Conservation (phyloP, 495 filamentous ascomycete species). For the Aspergillus heteromorphus region DNA sequence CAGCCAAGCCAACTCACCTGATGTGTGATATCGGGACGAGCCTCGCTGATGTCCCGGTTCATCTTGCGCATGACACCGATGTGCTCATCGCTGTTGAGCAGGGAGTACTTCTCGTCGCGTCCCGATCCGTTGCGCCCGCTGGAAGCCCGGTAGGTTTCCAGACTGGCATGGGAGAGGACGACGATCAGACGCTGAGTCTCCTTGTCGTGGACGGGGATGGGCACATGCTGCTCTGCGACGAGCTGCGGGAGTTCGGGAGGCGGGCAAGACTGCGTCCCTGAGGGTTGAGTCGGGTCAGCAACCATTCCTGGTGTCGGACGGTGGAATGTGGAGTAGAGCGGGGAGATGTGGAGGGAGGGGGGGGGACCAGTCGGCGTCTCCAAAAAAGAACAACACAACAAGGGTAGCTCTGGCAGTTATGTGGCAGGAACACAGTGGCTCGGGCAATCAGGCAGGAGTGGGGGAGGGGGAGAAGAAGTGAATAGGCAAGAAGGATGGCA, state of each 20-base stretch:
- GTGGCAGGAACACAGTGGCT: background rate
- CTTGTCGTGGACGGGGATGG: conserved; percentile 81
- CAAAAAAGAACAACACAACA: background rate
- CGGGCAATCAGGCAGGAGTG: background rate
- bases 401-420: background rate
- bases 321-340: background rate
- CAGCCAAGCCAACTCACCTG: conserved; percentile 59
- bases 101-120: conserved; percentile 87
- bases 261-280: conserved; percentile 88
- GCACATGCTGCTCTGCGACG: conserved; percentile 83
- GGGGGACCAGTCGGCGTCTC: background rate
- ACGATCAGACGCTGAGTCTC: conserved; percentile 88
- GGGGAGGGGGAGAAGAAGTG: background rate
- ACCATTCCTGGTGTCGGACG: conserved; percentile 5
- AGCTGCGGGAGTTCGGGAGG: conserved; percentile 85
- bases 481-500: background rate
- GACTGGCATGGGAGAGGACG: conserved; percentile 91
- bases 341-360: background rate
- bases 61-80: conserved; percentile 99
- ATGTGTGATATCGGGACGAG: conserved; percentile 94
- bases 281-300: conserved; percentile 19
- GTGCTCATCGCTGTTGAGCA: conserved; percentile 97
- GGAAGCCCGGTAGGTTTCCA: conserved; percentile 91
- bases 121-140: conserved; percentile 61
- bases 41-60: conserved; percentile 97